Evolutionary conservation across 768 basidiomycete species (phyloP).

Genomic region (Tulasnella sp.): DNA sequence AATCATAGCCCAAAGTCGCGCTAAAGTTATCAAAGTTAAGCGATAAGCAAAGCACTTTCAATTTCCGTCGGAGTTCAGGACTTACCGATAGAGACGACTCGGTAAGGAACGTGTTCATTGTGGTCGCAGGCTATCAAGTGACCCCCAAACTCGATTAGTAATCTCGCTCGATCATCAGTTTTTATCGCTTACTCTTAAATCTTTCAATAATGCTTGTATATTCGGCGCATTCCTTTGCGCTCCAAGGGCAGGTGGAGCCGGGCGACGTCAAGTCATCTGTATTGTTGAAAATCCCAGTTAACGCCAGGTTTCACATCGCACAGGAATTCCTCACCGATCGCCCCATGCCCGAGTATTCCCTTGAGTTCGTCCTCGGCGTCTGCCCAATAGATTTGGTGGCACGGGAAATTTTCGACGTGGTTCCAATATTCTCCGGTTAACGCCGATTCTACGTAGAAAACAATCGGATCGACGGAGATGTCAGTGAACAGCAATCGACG

Average conservation of each 20-base stretch:
- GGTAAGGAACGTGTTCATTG: background rate
- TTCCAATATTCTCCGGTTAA: slow-evolving; percentile 32
- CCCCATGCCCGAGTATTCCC: slow-evolving; percentile 22
- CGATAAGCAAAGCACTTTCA: background rate
- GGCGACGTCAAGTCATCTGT: slow-evolving; percentile 30
- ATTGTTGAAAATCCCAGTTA: background rate
- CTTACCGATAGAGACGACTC: background rate
- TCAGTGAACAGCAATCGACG: background rate
- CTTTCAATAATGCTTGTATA: background rate
- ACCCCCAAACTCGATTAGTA: background rate
- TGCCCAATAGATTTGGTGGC: background rate
- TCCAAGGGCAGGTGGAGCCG: slow-evolving; percentile 29
- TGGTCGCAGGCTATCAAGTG: background rate
- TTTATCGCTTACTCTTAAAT: slow-evolving; percentile 12
- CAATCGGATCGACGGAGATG: background rate
- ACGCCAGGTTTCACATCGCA: background rate
- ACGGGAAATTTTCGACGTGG: slow-evolving; percentile 32
- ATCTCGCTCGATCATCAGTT: background rate
- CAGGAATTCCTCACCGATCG: slow-evolving; percentile 6
- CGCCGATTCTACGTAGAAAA: slow-evolving; percentile 19
- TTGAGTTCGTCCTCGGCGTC: slow-evolving; percentile 25
- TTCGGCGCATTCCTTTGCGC: slow-evolving; percentile 22
- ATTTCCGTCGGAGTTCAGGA: background rate
- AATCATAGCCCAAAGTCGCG: slow-evolving; percentile 22
- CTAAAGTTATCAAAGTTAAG: background rate